These are phyloP conservation scores for Fusarium cyanostomum DNA, from an alignment of 2,329 filamentous ascomycete species.

Conservation along the genomic window DNA sequence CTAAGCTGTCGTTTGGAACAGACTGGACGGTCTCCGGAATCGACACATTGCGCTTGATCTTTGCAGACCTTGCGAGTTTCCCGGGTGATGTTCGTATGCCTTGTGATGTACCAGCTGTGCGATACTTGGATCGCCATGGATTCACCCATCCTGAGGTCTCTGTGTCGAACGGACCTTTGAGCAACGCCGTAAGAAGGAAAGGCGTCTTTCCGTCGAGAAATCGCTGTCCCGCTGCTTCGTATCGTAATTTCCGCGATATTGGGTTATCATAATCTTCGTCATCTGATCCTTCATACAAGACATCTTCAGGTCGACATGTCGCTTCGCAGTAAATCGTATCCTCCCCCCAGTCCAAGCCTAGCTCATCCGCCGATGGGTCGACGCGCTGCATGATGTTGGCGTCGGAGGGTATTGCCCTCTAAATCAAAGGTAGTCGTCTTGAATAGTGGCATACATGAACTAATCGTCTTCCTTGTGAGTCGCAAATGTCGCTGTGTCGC, in stretches of 20 bases:
- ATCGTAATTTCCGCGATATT: constrained; percentile 59
- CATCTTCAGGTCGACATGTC: constrained; percentile 53
- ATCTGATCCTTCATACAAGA: constrained; percentile 66
- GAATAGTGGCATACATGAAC: constrained; percentile 1
- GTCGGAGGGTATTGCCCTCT: constrained; percentile 22
- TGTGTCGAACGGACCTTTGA: constrained; percentile 69
- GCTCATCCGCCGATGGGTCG: constrained; percentile 20
- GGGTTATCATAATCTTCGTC: constrained; percentile 61
- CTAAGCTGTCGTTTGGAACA: constrained; percentile 33
- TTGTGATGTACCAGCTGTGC: constrained; percentile 25
- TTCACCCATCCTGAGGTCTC: constrained; percentile 45
- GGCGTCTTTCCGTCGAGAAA: constrained; percentile 67
- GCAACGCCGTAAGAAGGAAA: constrained; percentile 66
- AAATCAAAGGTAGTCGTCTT: constrained; percentile 8
- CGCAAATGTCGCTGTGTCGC: background rate
- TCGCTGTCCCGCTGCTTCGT: constrained; percentile 66
- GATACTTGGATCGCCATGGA: constrained; percentile 47
- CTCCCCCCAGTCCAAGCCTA: constrained; percentile 39
- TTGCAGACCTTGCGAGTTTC: constrained; percentile 26
- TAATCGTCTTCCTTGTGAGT: background rate
- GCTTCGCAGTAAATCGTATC: constrained; percentile 59
- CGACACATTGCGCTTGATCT: constrained; percentile 20
- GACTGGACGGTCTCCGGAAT: constrained; percentile 27
- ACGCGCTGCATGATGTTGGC: constrained; percentile 25
- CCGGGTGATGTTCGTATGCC: constrained; percentile 27